These are phyloP conservation scores for Epichloe amarillans DNA, from an alignment of 2,329 filamentous ascomycete species.

Conservation along the genomic window DNA sequence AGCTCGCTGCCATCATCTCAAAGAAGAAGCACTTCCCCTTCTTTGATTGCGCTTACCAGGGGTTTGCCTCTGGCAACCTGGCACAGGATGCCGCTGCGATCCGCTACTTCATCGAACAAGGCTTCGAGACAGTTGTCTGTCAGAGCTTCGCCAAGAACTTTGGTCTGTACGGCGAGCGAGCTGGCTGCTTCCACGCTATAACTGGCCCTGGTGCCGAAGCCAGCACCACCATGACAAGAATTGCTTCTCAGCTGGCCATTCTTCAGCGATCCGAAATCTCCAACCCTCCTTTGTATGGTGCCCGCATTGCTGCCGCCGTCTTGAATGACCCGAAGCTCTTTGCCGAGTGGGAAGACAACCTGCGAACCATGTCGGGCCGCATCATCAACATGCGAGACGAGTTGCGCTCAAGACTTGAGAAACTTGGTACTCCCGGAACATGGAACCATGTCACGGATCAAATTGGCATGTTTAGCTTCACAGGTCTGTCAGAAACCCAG, in stretches of 20 bases:
- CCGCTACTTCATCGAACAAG: conserved; percentile 83
- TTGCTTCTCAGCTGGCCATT: conserved; percentile 81
- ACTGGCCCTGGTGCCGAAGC: conserved; percentile 59
- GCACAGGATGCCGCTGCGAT: conserved; percentile 80
- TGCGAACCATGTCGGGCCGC: conserved; percentile 85
- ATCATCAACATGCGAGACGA: conserved; percentile 84
- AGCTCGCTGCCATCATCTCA: conserved; percentile 67
- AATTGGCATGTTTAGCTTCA: conserved; percentile 99
- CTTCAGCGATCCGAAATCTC: conserved; percentile 95
- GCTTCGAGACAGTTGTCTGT: conserved; percentile 75
- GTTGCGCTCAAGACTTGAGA: conserved; percentile 68
- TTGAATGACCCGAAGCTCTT: conserved; percentile 76
- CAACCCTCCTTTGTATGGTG: conserved; percentile 90
- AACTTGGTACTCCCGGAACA: conserved; percentile 69
- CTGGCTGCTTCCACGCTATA: conserved; percentile 91
- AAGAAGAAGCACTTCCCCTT: conserved; percentile 85
- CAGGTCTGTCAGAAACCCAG: conserved; percentile 61
- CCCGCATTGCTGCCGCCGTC: conserved; percentile 71
- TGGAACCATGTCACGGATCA: conserved; percentile 98
- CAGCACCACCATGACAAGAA: conserved; percentile 43
- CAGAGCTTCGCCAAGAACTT: conserved; percentile 99
- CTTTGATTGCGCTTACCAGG: conserved; percentile 97
- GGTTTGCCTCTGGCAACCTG: conserved; percentile 87
- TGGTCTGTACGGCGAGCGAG: conserved; percentile 90
- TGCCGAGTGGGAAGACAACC: conserved; percentile 81